Evolutionary conservation across 345 rosid genomes (phyloP).

Genomic region (Viola odorata): DNA sequence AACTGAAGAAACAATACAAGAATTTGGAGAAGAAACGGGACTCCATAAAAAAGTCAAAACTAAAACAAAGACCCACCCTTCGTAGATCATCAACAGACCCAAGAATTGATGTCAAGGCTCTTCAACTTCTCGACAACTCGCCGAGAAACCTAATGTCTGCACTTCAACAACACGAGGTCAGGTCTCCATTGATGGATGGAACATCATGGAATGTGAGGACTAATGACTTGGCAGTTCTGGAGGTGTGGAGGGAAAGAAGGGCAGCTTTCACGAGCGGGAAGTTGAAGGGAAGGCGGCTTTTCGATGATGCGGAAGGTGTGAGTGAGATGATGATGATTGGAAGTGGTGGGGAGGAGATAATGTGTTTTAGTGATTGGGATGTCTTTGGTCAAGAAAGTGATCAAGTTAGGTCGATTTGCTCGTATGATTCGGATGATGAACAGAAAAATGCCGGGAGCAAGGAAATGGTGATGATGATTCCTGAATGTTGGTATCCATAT

Average conservation of each 20-base stretch:
- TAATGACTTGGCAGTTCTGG: slow-evolving; percentile 31
- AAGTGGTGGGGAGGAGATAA: slow-evolving; percentile 15
- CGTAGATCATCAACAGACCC: slow-evolving; percentile 26
- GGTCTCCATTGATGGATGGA: slow-evolving; percentile 5
- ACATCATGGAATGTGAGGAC: slow-evolving; percentile 35
- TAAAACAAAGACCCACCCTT: slow-evolving; percentile 7
- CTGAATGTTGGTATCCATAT: not conserved
- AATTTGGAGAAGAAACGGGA: slow-evolving; percentile 39
- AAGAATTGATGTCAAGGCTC: slow-evolving; percentile 14
- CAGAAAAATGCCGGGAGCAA: not conserved
- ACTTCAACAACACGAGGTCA: slow-evolving; percentile 36
- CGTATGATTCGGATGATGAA: slow-evolving; percentile 17
- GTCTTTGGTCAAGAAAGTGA: not conserved
- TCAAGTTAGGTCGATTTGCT: slow-evolving; percentile 6
- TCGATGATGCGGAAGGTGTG: slow-evolving; percentile 8
- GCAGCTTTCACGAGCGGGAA: slow-evolving; percentile 39
- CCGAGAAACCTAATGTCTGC: slow-evolving; percentile 47
- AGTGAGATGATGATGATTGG: slow-evolving; percentile 10
- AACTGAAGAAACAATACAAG: slow-evolving; percentile 21
- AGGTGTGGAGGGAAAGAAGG: slow-evolving; percentile 35
- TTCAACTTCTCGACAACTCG: slow-evolving; percentile 28
- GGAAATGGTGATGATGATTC: not conserved
- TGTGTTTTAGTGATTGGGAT: slow-evolving; percentile 1
- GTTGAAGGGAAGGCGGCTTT: slow-evolving; percentile 40
- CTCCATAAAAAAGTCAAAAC: slow-evolving; percentile 25